These are phyloP conservation scores for apple (Malus domestica) DNA, from an alignment of 306 rosid species.

Conservation along the genomic window DNA sequence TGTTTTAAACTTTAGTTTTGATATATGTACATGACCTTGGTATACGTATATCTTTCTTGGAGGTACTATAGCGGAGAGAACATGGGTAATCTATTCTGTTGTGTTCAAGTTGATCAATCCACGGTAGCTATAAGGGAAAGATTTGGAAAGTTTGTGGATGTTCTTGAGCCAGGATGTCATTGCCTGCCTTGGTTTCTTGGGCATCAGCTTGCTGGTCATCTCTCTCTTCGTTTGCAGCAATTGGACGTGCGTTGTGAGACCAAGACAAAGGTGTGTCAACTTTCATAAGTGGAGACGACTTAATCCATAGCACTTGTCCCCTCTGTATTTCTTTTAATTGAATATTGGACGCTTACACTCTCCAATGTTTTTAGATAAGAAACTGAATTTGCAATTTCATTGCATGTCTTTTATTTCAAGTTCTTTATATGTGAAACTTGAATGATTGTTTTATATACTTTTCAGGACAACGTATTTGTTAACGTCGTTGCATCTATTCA, in stretches of 20 bases:
- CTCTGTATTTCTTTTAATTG: slow-evolving; percentile 7
- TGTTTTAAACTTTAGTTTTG: too few relatives aligned
- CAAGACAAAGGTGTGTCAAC: slow-evolving; percentile 73
- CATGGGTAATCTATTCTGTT: slow-evolving; percentile 73
- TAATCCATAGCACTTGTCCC: background rate
- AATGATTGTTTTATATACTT: slow-evolving; percentile 18
- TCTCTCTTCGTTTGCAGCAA: slow-evolving; percentile 85
- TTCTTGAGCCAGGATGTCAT: slow-evolving; percentile 92
- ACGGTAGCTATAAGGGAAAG: slow-evolving; percentile 68
- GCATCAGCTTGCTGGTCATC: slow-evolving; percentile 56
- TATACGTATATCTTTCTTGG: background rate
- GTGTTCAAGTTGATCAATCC: slow-evolving; percentile 76
- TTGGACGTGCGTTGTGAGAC: slow-evolving; percentile 85
- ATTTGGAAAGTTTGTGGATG: slow-evolving; percentile 63
- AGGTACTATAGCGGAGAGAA: slow-evolving; percentile 25
- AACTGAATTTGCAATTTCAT: background rate
- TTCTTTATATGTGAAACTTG: background rate
- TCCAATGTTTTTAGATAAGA: background rate
- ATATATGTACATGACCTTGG: too few relatives aligned
- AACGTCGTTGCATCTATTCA: slow-evolving; percentile 91
- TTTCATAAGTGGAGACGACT: slow-evolving; percentile 7
- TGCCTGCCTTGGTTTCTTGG: slow-evolving; percentile 87
- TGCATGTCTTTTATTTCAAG: background rate
- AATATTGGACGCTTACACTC: background rate
- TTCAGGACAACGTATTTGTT: slow-evolving; percentile 89